Conservation (phyloP, 1,284 basidiomycete species). For the Trichosporon sp. region DNA sequence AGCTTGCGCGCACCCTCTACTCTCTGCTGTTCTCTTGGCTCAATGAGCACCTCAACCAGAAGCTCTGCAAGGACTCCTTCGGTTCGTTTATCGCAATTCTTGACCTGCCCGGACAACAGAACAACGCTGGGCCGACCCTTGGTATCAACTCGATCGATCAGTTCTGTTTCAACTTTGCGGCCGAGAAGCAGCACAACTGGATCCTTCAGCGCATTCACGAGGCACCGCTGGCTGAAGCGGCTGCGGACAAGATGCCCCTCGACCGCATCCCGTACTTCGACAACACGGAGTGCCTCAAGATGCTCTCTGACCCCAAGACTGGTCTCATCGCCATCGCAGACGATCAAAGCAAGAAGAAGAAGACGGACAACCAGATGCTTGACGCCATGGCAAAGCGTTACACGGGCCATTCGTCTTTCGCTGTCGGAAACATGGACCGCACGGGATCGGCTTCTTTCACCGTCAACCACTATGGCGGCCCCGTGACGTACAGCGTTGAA, state of each 20-base stretch:
- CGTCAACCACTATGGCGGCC: constrained; percentile 83
- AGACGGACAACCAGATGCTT: constrained; percentile 89
- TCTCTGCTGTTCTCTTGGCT: constrained; percentile 94
- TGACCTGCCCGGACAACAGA: constrained; percentile 90
- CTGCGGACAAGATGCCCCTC: constrained; percentile 74
- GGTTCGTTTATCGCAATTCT: constrained; percentile 89
- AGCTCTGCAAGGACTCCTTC: constrained; percentile 85
- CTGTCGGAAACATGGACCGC: constrained; percentile 67
- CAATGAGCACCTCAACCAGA: constrained; percentile 93
- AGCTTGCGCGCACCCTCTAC: constrained; percentile 88
- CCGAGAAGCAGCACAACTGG: constrained; percentile 83
- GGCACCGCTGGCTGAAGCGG: constrained; percentile 72
- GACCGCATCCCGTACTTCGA: constrained; percentile 67
- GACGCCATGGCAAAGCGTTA: constrained; percentile 91
- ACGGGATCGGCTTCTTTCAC: constrained; percentile 83
- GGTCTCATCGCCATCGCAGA: constrained; percentile 97
- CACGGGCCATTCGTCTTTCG: constrained; percentile 89
- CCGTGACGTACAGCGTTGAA: constrained; percentile 86
- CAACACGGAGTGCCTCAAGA: constrained; percentile 81
- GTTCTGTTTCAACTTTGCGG: constrained; percentile 93
- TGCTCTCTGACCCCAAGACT: constrained; percentile 81
- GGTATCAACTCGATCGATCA: constrained; percentile 89
- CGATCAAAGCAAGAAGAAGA: constrained; percentile 86
- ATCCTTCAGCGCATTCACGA: constrained; percentile 69
- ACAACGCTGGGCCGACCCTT: constrained; percentile 62